Base-by-base conservation (phyloP, 2,329 filamentous ascomycete species). In the Sphaceloma murrayae region DNA sequence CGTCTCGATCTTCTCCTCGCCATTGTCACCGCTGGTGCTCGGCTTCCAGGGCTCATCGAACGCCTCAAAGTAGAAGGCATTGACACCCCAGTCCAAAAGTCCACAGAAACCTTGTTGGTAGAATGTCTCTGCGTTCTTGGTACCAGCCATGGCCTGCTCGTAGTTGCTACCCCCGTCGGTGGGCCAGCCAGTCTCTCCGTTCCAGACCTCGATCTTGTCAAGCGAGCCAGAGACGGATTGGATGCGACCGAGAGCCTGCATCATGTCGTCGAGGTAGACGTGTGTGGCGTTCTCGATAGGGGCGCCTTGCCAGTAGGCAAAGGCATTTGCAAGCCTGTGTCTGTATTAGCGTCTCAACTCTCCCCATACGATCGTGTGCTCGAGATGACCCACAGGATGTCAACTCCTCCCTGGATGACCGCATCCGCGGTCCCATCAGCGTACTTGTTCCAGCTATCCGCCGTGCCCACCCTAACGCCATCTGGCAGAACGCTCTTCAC, bases 1-100 rank as follows among this genome's bases (percentile, higher is more conserved):
- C 26, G 72, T 78, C 71, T 84, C 79, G 54, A 80, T 73, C 36
- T 69, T 72, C 8, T 66, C 62, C 51, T 72, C 61, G 51, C 80
- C 80, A 55, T 78, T 75, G 57, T 80, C 72, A 54, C 80, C 80
- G 49, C 72, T 62, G 51, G 70, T 74, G 33, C 68, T 60, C 44
- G 79, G 77, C 73, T 84, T 84, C 76, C 77, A 82, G 48, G 58
- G 58, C 72, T 85, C 80, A 54, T 83, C 80, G 53, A 81, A 82
- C 32, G 79, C 79, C 68, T 84, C 80, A 53, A 85, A 85, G 64
- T 75, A 80, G 66, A 84, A 84, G 45, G 78, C 74, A 54, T 82
- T 81, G 51, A 77, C 69, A 48, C 76, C 77, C 75, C 77, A 82
- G 50, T 67, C 68, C 26, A 82, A 63, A 56, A 80, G 71, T 42